These are phyloP conservation scores for Rhodotorula sp. DNA, from an alignment of 1,284 basidiomycete genomes.

Conservation along the genomic window DNA sequence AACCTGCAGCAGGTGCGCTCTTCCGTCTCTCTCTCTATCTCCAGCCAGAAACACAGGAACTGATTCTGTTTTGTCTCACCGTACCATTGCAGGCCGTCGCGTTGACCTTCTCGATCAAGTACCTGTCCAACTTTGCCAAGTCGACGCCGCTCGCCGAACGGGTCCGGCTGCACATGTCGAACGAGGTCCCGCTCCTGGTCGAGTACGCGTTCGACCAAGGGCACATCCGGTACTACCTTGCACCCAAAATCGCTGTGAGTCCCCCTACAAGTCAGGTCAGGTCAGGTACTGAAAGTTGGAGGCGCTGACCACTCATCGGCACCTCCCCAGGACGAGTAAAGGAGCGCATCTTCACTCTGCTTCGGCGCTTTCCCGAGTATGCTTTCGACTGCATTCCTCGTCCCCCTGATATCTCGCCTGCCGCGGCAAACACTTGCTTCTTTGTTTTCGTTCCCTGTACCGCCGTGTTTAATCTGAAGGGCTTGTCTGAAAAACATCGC, in stretches of 20 bases:
- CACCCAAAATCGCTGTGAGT: conserved; percentile 70
- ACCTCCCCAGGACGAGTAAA: too few relatives aligned
- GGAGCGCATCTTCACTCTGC: too few relatives aligned
- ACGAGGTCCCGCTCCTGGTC: conserved; percentile 84
- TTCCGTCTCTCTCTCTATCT: not conserved
- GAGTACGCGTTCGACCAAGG: conserved; percentile 82
- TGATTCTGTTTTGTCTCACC: not conserved
- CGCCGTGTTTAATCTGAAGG: too few relatives aligned
- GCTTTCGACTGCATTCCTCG: not conserved
- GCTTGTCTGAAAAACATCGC: too few relatives aligned
- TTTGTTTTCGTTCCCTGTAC: not conserved
- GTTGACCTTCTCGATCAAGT: conserved; percentile 95
- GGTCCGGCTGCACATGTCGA: conserved; percentile 81
- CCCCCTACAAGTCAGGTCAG: not conserved
- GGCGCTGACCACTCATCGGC: too few relatives aligned
- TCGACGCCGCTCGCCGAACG: conserved; percentile 70
- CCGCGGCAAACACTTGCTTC: not conserved
- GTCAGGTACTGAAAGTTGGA: too few relatives aligned
- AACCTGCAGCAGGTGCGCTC: conserved; percentile 62
- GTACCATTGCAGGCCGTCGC: conserved; percentile 67
- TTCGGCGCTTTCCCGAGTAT: too few relatives aligned
- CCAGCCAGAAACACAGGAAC: not conserved
- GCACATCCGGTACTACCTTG: conserved; percentile 78
- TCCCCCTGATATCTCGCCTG: not conserved
- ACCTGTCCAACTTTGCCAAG: conserved; percentile 96